These are phyloP conservation scores for Xylaria scruposa DNA, from an alignment of 495 filamentous ascomycete species.

Conservation along the genomic window DNA sequence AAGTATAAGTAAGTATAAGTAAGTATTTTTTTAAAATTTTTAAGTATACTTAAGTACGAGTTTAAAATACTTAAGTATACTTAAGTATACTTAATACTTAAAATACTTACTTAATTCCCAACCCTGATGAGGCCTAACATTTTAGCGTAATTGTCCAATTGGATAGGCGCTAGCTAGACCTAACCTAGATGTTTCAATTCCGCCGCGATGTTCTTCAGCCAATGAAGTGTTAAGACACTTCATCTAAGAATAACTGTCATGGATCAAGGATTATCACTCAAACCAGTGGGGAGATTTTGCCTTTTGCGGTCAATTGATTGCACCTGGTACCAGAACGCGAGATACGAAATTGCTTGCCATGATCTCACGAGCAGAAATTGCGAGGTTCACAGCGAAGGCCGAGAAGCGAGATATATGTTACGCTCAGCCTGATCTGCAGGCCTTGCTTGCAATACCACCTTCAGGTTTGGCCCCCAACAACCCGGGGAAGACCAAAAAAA, in stretches of 20 bases:
- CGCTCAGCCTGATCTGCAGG: not conserved
- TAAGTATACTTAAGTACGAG: no score
- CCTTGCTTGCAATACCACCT: not conserved
- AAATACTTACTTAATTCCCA: no score
- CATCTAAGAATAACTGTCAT: not conserved
- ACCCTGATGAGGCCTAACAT: not conserved
- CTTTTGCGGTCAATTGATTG: not conserved
- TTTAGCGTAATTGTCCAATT: not conserved
- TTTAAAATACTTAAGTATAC: no score
- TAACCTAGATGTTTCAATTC: not conserved
- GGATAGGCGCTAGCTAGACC: constrained; percentile 8
- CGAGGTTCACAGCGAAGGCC: not conserved
- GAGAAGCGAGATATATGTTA: not conserved
- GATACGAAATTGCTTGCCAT: not conserved
- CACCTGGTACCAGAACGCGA: not conserved
- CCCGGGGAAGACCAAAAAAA: not conserved
- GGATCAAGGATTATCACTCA: not conserved
- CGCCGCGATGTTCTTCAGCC: constrained; percentile 8
- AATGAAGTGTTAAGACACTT: not conserved
- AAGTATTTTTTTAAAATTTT: no score
- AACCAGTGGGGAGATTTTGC: constrained; percentile 1
- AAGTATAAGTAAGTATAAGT: no score
- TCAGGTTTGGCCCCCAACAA: constrained; percentile 6
- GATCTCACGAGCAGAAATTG: not conserved
- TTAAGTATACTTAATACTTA: no score